Percentiles rank a stretch among this genome's conserved stretches.
These are phyloP conservation scores for Ogataea sp. DNA, from an alignment of 805 yeast genomes.

Conservation along the genomic window DNA sequence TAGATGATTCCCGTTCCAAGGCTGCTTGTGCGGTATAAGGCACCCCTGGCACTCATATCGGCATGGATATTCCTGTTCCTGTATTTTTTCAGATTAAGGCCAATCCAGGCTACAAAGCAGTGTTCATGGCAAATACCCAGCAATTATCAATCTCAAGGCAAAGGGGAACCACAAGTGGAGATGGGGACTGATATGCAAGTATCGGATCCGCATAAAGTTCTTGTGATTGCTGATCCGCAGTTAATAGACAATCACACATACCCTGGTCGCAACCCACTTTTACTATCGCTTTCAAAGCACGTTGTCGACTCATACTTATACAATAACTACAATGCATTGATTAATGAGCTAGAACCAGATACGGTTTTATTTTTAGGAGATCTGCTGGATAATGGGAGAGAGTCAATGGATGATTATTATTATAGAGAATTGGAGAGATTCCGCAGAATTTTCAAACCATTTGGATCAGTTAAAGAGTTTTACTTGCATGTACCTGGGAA, in stretches of 20 bases:
- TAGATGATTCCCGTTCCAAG: too few species aligned
- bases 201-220: neutral
- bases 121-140: neutral
- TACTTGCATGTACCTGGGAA: constrained; percentile 61
- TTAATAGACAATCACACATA: constrained; percentile 82
- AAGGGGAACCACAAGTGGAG: too few species aligned
- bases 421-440: constrained; percentile 59
- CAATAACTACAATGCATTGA: constrained; percentile 62
- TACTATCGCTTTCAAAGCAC: constrained; percentile 47
- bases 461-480: constrained; percentile 19
- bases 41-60: neutral
- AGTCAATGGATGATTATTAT: constrained; percentile 41
- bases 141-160: too few species aligned
- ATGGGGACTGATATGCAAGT: too few species aligned
- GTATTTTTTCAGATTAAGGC: neutral
- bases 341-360: constrained; percentile 59
- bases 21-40: neutral
- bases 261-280: constrained; percentile 52
- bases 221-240: constrained; percentile 89
- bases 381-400: constrained; percentile 86
- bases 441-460: constrained; percentile 48
- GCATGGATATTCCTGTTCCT: neutral
- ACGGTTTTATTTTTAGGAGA: constrained; percentile 81
- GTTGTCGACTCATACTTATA: constrained; percentile 73
- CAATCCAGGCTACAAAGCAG: neutral